Base-by-base conservation (phyloP, 2,329 filamentous ascomycete species). In the Rachicladosporium sp. region DNA sequence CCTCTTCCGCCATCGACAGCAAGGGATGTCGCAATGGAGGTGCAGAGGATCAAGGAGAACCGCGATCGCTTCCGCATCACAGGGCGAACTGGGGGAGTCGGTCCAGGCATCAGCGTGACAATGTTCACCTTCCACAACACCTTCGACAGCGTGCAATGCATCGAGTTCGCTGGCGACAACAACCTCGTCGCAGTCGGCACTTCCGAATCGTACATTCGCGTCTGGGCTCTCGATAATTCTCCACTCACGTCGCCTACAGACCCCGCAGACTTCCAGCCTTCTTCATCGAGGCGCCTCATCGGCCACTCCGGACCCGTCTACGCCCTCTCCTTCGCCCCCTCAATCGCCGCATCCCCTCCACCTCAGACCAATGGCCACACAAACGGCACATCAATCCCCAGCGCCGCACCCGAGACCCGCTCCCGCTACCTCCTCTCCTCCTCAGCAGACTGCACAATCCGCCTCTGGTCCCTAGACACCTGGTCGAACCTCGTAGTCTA, bases 101-200 rank as follows among this genome's bases (percentile, higher is more conserved):
- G 88, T 10, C 77, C 86, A 40, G 79, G 80, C 21, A 71, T 95
- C 43, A 93, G 87, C 53, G 80, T 93, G 13, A 91, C 85, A 68
- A 96, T 96, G 83, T 95, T 93, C 59, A 98, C 91, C 1, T 94
- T 96, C 56, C 91, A 98, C 67, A 98, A 98, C 61, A 93, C 85
- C 0, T 80, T 87, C 46, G 87, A 93, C 61, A 82, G 84, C 41
- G 74, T 94, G 43, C 87, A 85, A 10, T 93, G 84, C 56, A 77
- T 96, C 57, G 89, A 96, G 54, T 95, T 98, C 56, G 95, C 89
- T 1, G 83, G 89, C 39, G 91, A 98, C 56, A 81, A 85, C 46
- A 74, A 80, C 48, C 73, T 96, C 21, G 84, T 91, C 30, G 91
- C 91, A 15, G 83, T 80, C 13, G 93, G 91, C 21, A 94, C 88